A percentile compares a stretch with the other conserved stretches of the same genome.
Evolutionary conservation across 768 basidiomycete genomes (phyloP).

Genomic region (Cystofilobasidium bisporidii): DNA sequence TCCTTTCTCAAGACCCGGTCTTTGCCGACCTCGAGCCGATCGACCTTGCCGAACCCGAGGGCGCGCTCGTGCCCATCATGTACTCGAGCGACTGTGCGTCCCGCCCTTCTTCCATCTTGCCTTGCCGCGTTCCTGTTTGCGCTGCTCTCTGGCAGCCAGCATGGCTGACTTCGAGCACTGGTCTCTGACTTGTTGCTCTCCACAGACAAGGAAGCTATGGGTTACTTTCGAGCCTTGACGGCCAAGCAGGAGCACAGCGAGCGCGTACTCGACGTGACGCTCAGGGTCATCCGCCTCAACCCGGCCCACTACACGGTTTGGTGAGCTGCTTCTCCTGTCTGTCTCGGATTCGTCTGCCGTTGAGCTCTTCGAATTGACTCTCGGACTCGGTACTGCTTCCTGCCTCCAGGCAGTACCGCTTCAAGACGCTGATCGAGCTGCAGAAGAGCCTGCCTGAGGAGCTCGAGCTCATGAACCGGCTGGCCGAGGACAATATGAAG

Average conservation of each 20-base stretch:
- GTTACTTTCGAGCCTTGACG: slow-evolving; percentile 80
- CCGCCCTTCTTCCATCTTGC: slow-evolving; percentile 20
- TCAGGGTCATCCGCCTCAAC: slow-evolving; percentile 77
- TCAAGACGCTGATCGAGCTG: slow-evolving; percentile 67
- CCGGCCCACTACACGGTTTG: slow-evolving; percentile 97
- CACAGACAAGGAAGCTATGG: slow-evolving; percentile 81
- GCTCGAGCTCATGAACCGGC: slow-evolving; percentile 72
- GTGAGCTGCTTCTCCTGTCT: slow-evolving; percentile 45
- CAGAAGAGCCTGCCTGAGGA: slow-evolving; percentile 63
- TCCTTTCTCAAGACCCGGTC: slow-evolving; percentile 52
- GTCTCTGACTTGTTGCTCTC: too few species aligned
- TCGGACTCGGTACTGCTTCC: too few species aligned
- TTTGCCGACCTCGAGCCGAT: slow-evolving; percentile 76
- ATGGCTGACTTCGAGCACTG: too few species aligned
- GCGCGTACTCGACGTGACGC: slow-evolving; percentile 77
- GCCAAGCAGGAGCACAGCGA: slow-evolving; percentile 65
- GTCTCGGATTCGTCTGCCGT: too few species aligned
- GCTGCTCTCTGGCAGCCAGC: slow-evolving; percentile 18
- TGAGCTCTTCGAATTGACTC: too few species aligned
- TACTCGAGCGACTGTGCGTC: slow-evolving; percentile 77
- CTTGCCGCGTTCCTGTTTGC: slow-evolving; percentile 15
- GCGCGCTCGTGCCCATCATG: slow-evolving; percentile 82
- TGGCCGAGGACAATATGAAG: slow-evolving; percentile 75
- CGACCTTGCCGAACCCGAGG: slow-evolving; percentile 64
- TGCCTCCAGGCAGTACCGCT: slow-evolving; percentile 79